phyloP scores from a whole-genome alignment of 2,329 filamentous ascomycete species.

The Microdochium nivale region DNA sequence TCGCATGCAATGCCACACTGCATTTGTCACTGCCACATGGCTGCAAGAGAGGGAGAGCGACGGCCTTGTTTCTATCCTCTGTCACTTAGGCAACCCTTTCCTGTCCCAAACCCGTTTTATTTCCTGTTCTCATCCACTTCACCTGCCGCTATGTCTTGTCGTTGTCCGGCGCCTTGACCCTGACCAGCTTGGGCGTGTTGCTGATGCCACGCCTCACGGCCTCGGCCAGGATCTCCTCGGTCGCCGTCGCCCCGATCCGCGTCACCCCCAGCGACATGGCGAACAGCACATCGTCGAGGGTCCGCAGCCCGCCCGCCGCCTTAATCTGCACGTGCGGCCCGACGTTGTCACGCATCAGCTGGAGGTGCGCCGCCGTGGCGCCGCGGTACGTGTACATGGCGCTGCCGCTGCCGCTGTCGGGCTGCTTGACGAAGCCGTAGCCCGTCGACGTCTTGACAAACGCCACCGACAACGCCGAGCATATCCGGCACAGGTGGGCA shows the following conservation, averaged over 20 bases:
- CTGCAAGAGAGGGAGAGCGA: no score
- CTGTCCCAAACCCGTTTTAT: no score
- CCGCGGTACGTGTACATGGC: slow-evolving; percentile 45
- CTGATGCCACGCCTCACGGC: slow-evolving; percentile 40
- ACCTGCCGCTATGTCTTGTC: not conserved
- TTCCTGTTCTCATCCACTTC: no score
- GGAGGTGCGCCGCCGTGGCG: slow-evolving; percentile 40
- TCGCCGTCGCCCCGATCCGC: slow-evolving; percentile 48
- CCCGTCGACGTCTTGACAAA: slow-evolving; percentile 55
- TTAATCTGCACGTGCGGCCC: slow-evolving; percentile 42
- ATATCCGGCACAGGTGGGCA: slow-evolving; percentile 43
- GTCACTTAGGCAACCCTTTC: no score
- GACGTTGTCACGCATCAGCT: slow-evolving; percentile 41
- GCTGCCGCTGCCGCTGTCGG: no score
- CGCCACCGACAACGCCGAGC: slow-evolving; percentile 37
- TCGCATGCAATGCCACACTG: no score
- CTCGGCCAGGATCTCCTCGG: slow-evolving; percentile 44
- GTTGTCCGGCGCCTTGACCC: slow-evolving; percentile 7
- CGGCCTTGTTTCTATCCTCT: no score
- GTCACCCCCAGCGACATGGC: slow-evolving; percentile 45
- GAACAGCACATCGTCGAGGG: slow-evolving; percentile 45
- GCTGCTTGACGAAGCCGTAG: slow-evolving; percentile 50
- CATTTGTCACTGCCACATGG: no score
- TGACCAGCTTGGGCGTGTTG: slow-evolving; percentile 15
- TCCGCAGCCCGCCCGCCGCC: slow-evolving; percentile 48